A percentile compares a stretch with the other conserved stretches of the same genome.
Evolutionary conservation across 306 rosid genomes (phyloP).

Genomic region (Dalbergia cochinchinensis): DNA sequence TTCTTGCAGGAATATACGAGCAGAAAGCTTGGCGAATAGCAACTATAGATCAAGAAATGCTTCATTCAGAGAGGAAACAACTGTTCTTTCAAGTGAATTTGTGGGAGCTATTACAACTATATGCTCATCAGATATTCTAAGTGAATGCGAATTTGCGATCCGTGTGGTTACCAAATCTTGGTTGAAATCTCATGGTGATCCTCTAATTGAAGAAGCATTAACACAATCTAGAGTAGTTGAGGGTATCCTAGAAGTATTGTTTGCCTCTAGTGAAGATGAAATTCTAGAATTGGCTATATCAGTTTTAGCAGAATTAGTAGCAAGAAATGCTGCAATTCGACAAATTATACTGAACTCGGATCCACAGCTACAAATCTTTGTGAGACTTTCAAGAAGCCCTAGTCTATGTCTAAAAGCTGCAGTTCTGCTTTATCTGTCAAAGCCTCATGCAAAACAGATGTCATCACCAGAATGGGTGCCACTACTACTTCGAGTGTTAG

Average conservation of each 20-base stretch:
- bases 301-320: conserved; percentile 64
- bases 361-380: conserved; percentile 70
- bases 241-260: conserved; percentile 73
- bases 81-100: conserved; percentile 56
- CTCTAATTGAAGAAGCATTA: conserved; percentile 60
- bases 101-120: conserved; percentile 57
- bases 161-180: conserved; percentile 68
- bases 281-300: conserved; percentile 68
- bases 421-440: conserved; percentile 65
- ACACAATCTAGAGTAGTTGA: conserved; percentile 59
- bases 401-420: conserved; percentile 74
- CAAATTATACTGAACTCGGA: conserved; percentile 61
- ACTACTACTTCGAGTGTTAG: conserved; percentile 66
- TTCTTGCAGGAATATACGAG: conserved; percentile 56
- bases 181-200: conserved; percentile 63
- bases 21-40: conserved; percentile 53
- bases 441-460: conserved; percentile 77
- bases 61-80: conserved; percentile 47
- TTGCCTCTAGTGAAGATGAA: conserved; percentile 68
- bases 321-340: conserved; percentile 46
- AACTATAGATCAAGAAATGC: conserved; percentile 41
- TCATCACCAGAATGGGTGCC: conserved; percentile 74
- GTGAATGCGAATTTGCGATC: conserved; percentile 64
- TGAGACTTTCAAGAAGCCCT: conserved; percentile 63
- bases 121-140: conserved; percentile 60